Evolutionary conservation across 345 rosid genomes (phyloP), one percentile per base, ranked within the genome.

Genomic region (Cochlearia excelsa): DNA sequence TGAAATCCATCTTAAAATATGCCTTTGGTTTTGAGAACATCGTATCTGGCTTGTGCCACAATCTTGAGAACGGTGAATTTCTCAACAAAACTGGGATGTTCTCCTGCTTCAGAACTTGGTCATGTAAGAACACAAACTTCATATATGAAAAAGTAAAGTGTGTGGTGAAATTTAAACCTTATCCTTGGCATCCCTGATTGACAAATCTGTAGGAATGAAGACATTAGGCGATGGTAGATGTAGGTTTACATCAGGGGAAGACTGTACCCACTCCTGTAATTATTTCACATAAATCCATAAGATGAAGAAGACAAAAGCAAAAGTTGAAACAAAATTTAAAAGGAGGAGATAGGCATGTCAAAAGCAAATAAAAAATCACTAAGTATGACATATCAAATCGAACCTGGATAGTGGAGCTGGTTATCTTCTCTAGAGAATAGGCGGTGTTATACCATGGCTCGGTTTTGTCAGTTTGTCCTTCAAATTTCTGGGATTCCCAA

Each of bases 361-460:
- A 33, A 5, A 5, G 7, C 9, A 5, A 5, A 9, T 7, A 27
- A 44, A 37, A 30, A 67, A 62, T 41, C 26, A 26, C 6, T 51
- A 31, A 44, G 47, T 29, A 50, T n/a, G 43, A 46, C 29, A 53
- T 43, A 66, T 48, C 4, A 59, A 63, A 57, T 49, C 68, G 31
- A 57, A 88, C 98, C 98, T 91, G 74, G 69, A 91, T 82, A 49
- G 61, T 58, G 46, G 82, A 67, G 63, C 70, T 67, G 2, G 65
- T 72, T 67, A 86, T 75, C 74, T 76, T 80, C 78, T 84, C 92
- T 45, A 84, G 52, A 52, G 84, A 79, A 73, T 88, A 86, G 54
- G 90, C 78, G 46, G 98, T 92, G 65, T 81, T 81, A 77, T 92
- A 92, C 95, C 95, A 92, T 30, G 96, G 98, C 77, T 92, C 96